These are phyloP conservation scores for Neurospora sp. DNA, from an alignment of 495 filamentous ascomycete genomes.

Conservation along the genomic window DNA sequence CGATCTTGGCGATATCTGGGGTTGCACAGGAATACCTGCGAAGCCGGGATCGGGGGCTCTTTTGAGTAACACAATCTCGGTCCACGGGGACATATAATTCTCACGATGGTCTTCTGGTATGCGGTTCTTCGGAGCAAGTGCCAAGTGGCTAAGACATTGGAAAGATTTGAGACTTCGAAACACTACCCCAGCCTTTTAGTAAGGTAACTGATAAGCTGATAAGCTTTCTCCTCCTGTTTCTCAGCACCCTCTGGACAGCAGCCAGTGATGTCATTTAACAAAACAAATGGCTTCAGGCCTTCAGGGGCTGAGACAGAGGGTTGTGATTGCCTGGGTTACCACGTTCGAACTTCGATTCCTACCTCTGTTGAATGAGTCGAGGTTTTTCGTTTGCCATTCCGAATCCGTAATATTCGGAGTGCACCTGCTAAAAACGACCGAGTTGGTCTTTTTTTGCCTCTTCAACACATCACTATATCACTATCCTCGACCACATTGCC, in stretches of 20 bases:
- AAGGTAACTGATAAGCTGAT: not conserved
- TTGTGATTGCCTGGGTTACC: not conserved
- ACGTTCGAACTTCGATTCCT: no score
- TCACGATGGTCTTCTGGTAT: not conserved
- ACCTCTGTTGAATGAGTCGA: not conserved
- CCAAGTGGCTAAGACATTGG: not conserved
- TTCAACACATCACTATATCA: not conserved
- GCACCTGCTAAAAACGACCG: not conserved
- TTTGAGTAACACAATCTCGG: not conserved
- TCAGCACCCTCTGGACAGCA: not conserved
- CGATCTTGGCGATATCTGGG: not conserved
- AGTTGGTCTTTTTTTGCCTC: not conserved
- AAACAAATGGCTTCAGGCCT: not conserved
- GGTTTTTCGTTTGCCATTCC: not conserved
- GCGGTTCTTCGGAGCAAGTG: not conserved
- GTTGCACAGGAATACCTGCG: not conserved
- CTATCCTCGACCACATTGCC: not conserved
- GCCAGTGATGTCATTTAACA: not conserved
- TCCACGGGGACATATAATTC: not conserved
- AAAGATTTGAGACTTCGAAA: not conserved
- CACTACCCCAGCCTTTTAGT: not conserved
- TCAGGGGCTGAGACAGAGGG: not conserved
- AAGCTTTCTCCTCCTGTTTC: not conserved
- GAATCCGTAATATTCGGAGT: not conserved
- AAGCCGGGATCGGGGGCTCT: not conserved